phyloP scores from a whole-genome alignment of 768 basidiomycete species.

The Suillus placidus region DNA sequence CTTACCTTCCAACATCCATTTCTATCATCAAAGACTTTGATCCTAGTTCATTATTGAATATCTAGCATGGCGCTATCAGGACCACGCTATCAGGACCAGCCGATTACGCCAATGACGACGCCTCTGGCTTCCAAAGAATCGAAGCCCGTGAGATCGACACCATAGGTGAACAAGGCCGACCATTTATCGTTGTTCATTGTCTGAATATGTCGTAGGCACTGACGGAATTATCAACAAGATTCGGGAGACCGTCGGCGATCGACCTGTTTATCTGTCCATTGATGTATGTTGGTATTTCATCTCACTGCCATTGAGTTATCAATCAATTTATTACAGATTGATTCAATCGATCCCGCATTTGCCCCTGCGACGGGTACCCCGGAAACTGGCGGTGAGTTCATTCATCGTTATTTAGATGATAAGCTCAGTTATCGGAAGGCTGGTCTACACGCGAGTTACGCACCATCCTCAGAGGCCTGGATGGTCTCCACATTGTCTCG shows the following conservation, averaged over 20 bases:
- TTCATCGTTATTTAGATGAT: conserved; percentile 10
- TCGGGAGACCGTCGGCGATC: conserved; percentile 71
- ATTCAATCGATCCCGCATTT: conserved; percentile 79
- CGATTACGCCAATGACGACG: conserved; percentile 79
- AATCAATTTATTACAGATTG: conserved; percentile 49
- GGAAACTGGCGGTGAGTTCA: conserved; percentile 64
- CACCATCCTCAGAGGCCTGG: conserved; percentile 73
- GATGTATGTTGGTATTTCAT: conserved; percentile 50
- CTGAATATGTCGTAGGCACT: conserved; percentile 47
- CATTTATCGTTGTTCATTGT: not conserved
- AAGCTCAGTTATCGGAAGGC: conserved; percentile 18
- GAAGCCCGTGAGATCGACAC: conserved; percentile 86
- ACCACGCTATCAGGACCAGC: conserved; percentile 78
- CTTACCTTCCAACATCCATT: conserved; percentile 17
- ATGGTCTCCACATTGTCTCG: conserved; percentile 75
- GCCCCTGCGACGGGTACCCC: conserved; percentile 86
- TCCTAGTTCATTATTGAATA: conserved; percentile 65
- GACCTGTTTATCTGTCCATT: conserved; percentile 79
- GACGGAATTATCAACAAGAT: conserved; percentile 82
- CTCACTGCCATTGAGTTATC: conserved; percentile 8
- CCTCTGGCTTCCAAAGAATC: conserved; percentile 79
- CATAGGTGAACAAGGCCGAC: conserved; percentile 49
- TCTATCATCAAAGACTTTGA: conserved; percentile 50
- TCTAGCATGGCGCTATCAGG: conserved; percentile 83
- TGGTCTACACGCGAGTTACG: conserved; percentile 86